Percentiles rank a stretch among this genome's conserved stretches.
These are phyloP conservation scores for Auriscalpium vulgare DNA, from an alignment of 768 basidiomycete species.

Conservation along the genomic window DNA sequence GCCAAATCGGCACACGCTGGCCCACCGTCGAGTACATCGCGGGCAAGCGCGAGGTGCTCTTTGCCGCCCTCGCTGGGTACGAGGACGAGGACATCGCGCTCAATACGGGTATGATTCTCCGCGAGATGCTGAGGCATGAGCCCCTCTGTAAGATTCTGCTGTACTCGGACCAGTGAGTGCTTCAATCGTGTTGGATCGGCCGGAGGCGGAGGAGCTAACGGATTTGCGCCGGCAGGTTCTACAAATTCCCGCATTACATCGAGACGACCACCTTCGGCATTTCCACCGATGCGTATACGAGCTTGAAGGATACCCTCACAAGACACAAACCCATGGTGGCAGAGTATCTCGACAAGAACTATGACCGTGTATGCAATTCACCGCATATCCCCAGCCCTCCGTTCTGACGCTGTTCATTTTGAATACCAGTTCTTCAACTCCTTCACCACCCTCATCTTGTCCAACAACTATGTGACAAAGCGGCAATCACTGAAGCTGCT, in stretches of 20 bases:
- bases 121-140: conserved; percentile 95
- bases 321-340: conserved; percentile 98
- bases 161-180: conserved; percentile 84
- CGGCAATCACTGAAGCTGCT: conserved; percentile 96
- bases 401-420: background rate
- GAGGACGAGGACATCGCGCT: conserved; percentile 93
- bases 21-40: conserved; percentile 96
- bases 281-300: conserved; percentile 95
- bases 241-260: conserved; percentile 93
- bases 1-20: conserved; percentile 89
- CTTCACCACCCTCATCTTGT: conserved; percentile 88
- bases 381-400: background rate
- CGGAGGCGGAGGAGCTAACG: background rate
- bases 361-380: conserved; percentile 67
- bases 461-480: conserved; percentile 98
- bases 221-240: conserved; percentile 54
- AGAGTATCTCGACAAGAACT: conserved; percentile 93
- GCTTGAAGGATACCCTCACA: conserved; percentile 95
- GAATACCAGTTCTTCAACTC: conserved; percentile 81
- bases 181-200: background rate
- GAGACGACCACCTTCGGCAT: conserved; percentile 97
- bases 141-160: conserved; percentile 83
- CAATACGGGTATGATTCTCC: conserved; percentile 96
- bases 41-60: conserved; percentile 67
- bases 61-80: conserved; percentile 85